phyloP scores from a whole-genome alignment of 2,329 filamentous ascomycete species.

The Purpureocillium lavendulum region DNA sequence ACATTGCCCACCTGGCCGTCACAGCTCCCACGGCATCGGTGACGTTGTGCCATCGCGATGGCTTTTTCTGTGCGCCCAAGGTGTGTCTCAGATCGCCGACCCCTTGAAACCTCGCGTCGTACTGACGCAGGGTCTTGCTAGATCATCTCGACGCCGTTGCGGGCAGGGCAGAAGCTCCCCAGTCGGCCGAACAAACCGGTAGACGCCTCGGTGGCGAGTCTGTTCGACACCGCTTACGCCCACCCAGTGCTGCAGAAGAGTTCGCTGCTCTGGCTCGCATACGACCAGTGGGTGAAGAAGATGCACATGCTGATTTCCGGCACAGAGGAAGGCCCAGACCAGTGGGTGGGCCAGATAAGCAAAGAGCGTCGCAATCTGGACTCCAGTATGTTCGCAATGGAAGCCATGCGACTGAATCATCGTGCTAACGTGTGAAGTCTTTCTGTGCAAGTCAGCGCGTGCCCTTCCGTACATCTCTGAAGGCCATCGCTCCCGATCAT shows the following conservation, averaged over 20 bases:
- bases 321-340: constrained; percentile 35
- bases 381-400: constrained; percentile 15
- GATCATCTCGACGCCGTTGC: constrained; percentile 17
- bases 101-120: no score
- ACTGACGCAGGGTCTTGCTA: constrained; percentile 2
- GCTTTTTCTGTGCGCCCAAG: constrained; percentile 37
- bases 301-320: constrained; percentile 36
- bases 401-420: rapidly evolving
- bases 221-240: constrained; percentile 43
- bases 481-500: constrained; percentile 21
- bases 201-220: constrained; percentile 35
- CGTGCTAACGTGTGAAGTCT: constrained; percentile 19
- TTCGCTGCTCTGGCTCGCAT: constrained; percentile 33
- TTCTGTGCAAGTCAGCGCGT: constrained; percentile 33
- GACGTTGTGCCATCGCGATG: constrained; percentile 34
- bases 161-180: not conserved
- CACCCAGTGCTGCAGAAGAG: constrained; percentile 36
- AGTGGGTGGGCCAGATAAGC: constrained; percentile 37
- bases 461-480: constrained; percentile 34
- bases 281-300: constrained; percentile 34
- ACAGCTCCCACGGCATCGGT: constrained; percentile 32
- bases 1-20: constrained; percentile 34
- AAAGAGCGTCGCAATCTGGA: constrained; percentile 25
- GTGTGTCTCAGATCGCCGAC: constrained; percentile 10
- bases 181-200: constrained; percentile 32